Conservation (phyloP, 495 filamentous ascomycete genomes). For the Aspergillus sclerotiicarbonarius region DNA sequence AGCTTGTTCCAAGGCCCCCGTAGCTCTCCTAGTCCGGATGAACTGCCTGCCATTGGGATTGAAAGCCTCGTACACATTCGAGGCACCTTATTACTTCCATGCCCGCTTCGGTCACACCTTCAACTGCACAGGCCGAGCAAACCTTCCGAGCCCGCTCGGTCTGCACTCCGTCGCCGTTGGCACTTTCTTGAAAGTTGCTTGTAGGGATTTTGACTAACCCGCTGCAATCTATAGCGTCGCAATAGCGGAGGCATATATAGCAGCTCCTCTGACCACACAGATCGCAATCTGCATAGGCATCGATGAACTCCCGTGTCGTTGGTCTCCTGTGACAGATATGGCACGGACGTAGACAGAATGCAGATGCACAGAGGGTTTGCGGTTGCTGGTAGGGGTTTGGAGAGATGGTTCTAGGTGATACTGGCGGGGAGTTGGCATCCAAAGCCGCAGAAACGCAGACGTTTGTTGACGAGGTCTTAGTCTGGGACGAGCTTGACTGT, state of each 20-base stretch:
- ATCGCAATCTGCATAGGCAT: conserved; percentile 51
- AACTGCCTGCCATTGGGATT: conserved; percentile 11
- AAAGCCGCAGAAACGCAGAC: conserved; percentile 20
- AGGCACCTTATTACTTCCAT: conserved; percentile 40
- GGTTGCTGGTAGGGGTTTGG: conserved; percentile 18
- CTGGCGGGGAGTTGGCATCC: conserved; percentile 32
- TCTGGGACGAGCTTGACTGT: conserved; percentile 10
- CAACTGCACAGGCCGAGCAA: conserved; percentile 44
- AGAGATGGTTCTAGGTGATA: conserved; percentile 36
- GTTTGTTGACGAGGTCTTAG: conserved; percentile 26
- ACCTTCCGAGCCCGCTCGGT: conserved; percentile 26
- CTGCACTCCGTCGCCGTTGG: conserved; percentile 1
- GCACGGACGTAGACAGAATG: conserved; percentile 42
- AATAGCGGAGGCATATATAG: conserved; percentile 53
- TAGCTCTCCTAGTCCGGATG: background rate
- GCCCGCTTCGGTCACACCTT: conserved; percentile 40
- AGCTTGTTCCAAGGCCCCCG: background rate
- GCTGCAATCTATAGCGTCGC: conserved; percentile 34
- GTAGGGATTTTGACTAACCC: conserved; percentile 3
- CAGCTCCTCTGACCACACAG: conserved; percentile 48
- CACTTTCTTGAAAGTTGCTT: conserved; percentile 6
- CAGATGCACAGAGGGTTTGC: conserved; percentile 23
- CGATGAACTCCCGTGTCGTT: conserved; percentile 44
- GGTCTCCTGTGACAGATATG: conserved; percentile 53
- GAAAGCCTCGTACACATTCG: conserved; percentile 31